Base-by-base conservation (phyloP, 495 filamentous ascomycete genomes). In the Penicillium samsonianum region DNA sequence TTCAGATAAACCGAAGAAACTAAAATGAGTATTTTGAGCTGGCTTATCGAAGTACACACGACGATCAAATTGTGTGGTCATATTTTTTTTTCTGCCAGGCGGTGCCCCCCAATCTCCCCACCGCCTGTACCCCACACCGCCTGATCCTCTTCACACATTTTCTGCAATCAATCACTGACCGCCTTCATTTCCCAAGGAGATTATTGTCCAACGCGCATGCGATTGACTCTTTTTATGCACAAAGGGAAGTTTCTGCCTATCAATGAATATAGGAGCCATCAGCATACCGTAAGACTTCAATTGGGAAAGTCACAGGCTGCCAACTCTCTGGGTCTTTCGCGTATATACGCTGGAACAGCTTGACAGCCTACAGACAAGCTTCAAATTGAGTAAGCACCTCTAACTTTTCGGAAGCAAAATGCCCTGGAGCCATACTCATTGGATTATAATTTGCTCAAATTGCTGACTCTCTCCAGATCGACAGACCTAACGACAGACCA, bases 31-130 rank as follows among this genome's bases (percentile, higher is more conserved):
- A 16, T 48, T 48, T 41, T 41, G 50, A 57, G 11, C 20, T 38
- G 37, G 37, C 33, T 48, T 40, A 53, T 58, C 59, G 35, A 51
- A 52, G 43, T 41, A 30, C 50, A 44, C 50, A 40, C 11, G 52
- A 55, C 47, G 53, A 60, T 57, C 55, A 69, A 73, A 73, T 73
- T 75, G 73, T 49, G 55, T 49, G 62, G 58, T 77, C 71, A 75
- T 67, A 71, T 59, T 63, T 68, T 65, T 63, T 65, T 67, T 73
- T 73, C 61, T 72, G 69, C 61, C 63, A 20, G 57, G 65, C 63
- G 67, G 67, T 61, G 62, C 44, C 37, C 37, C 49, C 30, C 19
- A 60, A 53, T 52, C n/a, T 6, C 6, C 45, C 33, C 12, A 67
- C 67, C 67, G 67, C 67, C 55, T 58, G 12, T 25, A 2, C 9